Evolutionary conservation across 2,329 filamentous ascomycete species (phyloP).

Genomic region (Lizonia empirigonia): DNA sequence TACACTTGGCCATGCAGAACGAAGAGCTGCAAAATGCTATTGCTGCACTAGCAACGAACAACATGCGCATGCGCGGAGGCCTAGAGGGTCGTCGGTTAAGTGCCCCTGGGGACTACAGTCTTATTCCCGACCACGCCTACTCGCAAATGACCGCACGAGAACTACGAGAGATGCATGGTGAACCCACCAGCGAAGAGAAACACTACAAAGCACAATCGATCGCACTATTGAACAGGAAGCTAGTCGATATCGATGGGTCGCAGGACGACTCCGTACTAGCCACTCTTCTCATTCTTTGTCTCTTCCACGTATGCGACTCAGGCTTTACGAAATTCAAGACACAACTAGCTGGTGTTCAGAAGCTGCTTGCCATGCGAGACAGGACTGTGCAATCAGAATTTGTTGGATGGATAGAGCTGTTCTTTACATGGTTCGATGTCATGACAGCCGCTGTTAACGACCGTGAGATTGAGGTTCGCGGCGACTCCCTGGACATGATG

Average conservation of each 20-base stretch:
- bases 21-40: slow-evolving; percentile 90
- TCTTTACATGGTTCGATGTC: slow-evolving; percentile 94
- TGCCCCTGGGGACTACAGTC: slow-evolving; percentile 35
- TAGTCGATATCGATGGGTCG: slow-evolving; percentile 75
- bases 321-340: slow-evolving; percentile 92
- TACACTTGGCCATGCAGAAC: slow-evolving; percentile 77
- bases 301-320: slow-evolving; percentile 92
- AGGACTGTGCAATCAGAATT: slow-evolving; percentile 65
- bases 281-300: slow-evolving; percentile 83
- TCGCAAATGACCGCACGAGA: slow-evolving; percentile 46
- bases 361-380: slow-evolving; percentile 79
- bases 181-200: slow-evolving; percentile 76
- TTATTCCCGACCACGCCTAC: slow-evolving; percentile 47
- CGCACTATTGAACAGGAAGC: slow-evolving; percentile 79
- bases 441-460: slow-evolving; percentile 92
- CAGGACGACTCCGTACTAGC: slow-evolving; percentile 86
- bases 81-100: slow-evolving; percentile 55
- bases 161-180: slow-evolving; percentile 51
- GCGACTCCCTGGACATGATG: slow-evolving; percentile 66
- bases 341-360: slow-evolving; percentile 91
- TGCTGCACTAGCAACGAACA: slow-evolving; percentile 86
- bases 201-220: slow-evolving; percentile 86
- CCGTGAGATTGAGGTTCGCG: slow-evolving; percentile 79
- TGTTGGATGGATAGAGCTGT: slow-evolving; percentile 86
- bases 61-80: slow-evolving; percentile 81